Evolutionary conservation across 495 filamentous ascomycete species (phyloP), one percentile per base, ranked within the genome.

Genomic region (Tuber umbilicatum): DNA sequence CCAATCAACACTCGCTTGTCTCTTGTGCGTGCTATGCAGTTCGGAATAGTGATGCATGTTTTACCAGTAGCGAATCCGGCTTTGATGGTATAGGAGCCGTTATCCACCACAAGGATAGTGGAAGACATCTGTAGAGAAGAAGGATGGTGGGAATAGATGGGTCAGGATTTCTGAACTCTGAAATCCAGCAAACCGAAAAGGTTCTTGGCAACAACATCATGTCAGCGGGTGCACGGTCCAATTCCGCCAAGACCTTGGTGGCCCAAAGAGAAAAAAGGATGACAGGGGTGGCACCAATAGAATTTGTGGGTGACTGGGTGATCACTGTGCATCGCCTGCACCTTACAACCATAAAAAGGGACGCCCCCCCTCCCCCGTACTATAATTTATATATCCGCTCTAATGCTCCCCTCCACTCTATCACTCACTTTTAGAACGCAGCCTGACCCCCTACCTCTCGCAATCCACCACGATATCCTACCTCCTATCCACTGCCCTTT

Each of bases 11-110:
- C 87, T 70, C 90, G 89, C 78, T 88, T 91, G 80, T 92, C 91
- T 70, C 93, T 91, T 67, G 93, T 91, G 73, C 92, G 90, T 6
- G 92, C 93, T 70, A 99, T 86, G 81, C 91, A 93, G 83, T 99
- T 99, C 7, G 94, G 93, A 69, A 97, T 91, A 31, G 90, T 83
- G 17, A 87, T 85, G 82, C 93, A 96, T 1, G 74, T 41, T 74
- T 83, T 35, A 75, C 76, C n/a, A 23, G 86, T 84, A 42, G 90
- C 88, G 81, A 94, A 93, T 75, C 95, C 94, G 38, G 94, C 94
- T 86, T 99, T 99, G 83, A 98, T 91, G 5, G 91, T 94, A 83
- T 92, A 92, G 41, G 90, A 93, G 79, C 95, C 96, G 86, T 98
- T 98, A 85, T 99, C 96, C 78, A 98, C 85, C 69, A 99, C 87